These are phyloP conservation scores for Coccinonectria pachysandricola DNA, from an alignment of 2,329 filamentous ascomycete genomes.

Conservation along the genomic window DNA sequence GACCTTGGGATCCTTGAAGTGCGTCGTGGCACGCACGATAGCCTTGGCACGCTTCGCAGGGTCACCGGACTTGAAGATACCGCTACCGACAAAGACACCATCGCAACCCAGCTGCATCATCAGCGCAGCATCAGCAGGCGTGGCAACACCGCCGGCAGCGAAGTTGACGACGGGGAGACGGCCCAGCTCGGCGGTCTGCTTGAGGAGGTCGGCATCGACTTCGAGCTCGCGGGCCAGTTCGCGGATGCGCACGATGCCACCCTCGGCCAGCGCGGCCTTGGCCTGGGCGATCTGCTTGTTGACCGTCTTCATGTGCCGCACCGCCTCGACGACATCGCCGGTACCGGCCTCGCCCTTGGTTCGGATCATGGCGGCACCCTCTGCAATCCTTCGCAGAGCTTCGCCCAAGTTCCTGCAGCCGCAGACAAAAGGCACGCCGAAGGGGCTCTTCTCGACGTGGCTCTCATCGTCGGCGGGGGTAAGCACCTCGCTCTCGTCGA, in stretches of 20 bases:
- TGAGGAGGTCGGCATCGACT: constrained; percentile 67
- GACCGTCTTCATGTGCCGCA: constrained; percentile 89
- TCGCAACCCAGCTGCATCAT: constrained; percentile 98
- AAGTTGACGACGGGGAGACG: constrained; percentile 95
- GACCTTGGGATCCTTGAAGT: constrained; percentile 76
- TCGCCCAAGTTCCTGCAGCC: constrained; percentile 92
- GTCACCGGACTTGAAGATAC: constrained; percentile 95
- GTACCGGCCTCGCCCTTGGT: constrained; percentile 98
- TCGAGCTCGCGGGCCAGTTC: constrained; percentile 74
- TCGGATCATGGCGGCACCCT: constrained; percentile 97
- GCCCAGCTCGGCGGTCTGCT: constrained; percentile 77
- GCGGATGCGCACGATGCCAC: constrained; percentile 45
- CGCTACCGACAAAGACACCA: constrained; percentile 91
- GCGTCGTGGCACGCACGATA: constrained; percentile 88
- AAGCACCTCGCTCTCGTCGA: constrained; percentile 95
- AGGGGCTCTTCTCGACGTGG: constrained; percentile 84
- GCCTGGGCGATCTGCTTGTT: constrained; percentile 73
- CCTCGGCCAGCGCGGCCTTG: constrained; percentile 56
- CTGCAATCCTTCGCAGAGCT: constrained; percentile 78
- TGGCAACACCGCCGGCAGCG: constrained; percentile 97
- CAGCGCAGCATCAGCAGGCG: constrained; percentile 87
- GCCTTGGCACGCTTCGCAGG: constrained; percentile 83
- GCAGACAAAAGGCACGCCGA: constrained; percentile 85
- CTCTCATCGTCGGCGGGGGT: constrained; percentile 84
- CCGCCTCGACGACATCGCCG: constrained; percentile 92